Base-by-base conservation (phyloP, 2,329 filamentous ascomycete species). In the Pseudogymnoascus sp. region DNA sequence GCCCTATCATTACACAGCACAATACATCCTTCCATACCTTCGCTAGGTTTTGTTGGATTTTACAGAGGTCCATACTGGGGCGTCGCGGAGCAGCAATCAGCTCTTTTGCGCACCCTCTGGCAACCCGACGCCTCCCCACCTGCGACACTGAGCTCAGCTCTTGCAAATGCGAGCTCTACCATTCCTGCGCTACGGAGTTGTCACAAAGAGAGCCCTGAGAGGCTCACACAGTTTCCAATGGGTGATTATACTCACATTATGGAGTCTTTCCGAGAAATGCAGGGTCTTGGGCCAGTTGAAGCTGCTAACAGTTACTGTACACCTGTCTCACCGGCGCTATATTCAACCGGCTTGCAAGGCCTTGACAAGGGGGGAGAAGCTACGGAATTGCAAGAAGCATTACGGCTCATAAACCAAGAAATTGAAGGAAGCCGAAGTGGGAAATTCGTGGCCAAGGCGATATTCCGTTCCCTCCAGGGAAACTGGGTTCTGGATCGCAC, bases 31-130 rank as follows among this genome's bases (percentile, higher is more conserved):
- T 74, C 78, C 0, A 72, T 92, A 0, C 81, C 86, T 0, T 82
- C 81, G 5, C 74, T 94, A 0, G 89, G 88, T 0, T 92, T 94
- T 68, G 86, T 94, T 1, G 90, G 90, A 0, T 91, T 92, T 73
- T 95, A 95, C 70, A 82, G 90, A 64, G 88, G 88, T 0, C 89
- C 90, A 0, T 94, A 90, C 71, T 95, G 90, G 90, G 88, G 88
- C 0, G 85, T 92, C 0, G 91, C 93, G 81, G 90, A 94, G 72
- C 89, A 92, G 87, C 90, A 95, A 73, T 86, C 90, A 2, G 82
- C 87, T 0, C 81, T 89, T 64, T 75, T 92, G 5, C 79, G 85
- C 0, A 72, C 80, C 10, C 71, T 84, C 9, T 92, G 89, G 87
- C 26, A 7, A 73, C 69, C 11, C 63, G 66, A 4, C 65, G 33